Conservation (phyloP, 352 stramenopile genomes). For the Pythium apleroticum region DNA sequence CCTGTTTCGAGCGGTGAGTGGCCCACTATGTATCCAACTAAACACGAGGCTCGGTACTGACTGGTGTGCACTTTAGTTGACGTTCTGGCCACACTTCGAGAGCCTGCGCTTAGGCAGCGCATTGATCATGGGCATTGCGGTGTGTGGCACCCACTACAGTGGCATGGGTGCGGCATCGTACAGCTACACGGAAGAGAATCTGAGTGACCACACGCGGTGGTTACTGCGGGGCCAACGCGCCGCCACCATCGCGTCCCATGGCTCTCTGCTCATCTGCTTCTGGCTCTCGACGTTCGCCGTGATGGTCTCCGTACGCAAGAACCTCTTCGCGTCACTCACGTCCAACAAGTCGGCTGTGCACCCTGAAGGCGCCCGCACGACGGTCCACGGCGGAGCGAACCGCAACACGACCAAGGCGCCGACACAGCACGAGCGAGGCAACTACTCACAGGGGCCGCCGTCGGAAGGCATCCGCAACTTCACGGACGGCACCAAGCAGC, state of each 20-base stretch:
- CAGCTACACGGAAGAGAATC: constrained; percentile 39
- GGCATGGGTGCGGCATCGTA: constrained; percentile 63
- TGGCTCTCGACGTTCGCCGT: constrained; percentile 44
- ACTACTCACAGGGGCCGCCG: constrained; percentile 5
- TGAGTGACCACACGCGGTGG: constrained; percentile 28
- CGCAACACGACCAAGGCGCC: constrained; percentile 5
- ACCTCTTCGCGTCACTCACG: constrained; percentile 1
- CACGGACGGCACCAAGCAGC: background rate
- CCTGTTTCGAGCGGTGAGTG: constrained; percentile 53
- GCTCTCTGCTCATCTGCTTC: constrained; percentile 52
- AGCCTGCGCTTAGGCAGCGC: constrained; percentile 53
- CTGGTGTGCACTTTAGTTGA: constrained; percentile 31
- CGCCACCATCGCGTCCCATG: constrained; percentile 43
- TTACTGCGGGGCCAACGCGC: constrained; percentile 12
- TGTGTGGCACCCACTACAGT: constrained; percentile 69
- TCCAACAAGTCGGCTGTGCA: constrained; percentile 16
- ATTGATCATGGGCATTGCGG: constrained; percentile 67
- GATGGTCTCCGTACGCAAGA: constrained; percentile 24
- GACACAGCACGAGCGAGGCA: background rate
- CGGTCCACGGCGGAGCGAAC: background rate
- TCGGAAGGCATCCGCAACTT: constrained; percentile 5
- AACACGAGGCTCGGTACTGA: too few species aligned
- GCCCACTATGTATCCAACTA: too few species aligned
- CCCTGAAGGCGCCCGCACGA: constrained; percentile 14
- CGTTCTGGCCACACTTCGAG: constrained; percentile 60